A percentile compares a stretch with the other conserved stretches of the same genome.
Conservation (phyloP, 495 filamentous ascomycete species). For the Jackrogersella minutella region DNA sequence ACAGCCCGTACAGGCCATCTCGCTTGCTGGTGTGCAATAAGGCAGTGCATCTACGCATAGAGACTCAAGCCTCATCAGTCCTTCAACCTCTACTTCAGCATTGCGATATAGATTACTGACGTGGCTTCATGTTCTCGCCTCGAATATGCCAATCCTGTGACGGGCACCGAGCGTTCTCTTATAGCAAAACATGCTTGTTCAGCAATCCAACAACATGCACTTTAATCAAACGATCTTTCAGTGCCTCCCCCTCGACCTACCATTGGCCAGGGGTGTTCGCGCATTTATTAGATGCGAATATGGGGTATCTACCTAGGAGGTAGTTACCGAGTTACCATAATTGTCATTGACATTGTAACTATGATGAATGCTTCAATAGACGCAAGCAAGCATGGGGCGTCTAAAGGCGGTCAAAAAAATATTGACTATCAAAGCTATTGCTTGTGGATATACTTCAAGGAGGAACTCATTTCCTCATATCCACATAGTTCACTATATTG, state of each 20-base stretch:
- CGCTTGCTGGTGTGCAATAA: slow-evolving; percentile 10
- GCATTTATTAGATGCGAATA: slow-evolving; percentile 24
- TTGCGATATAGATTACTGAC: slow-evolving; percentile 22
- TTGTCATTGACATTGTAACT: slow-evolving; percentile 5
- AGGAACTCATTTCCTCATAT: slow-evolving; percentile 22
- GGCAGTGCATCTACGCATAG: background rate
- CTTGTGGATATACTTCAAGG: slow-evolving; percentile 13
- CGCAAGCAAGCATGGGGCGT: slow-evolving; percentile 15
- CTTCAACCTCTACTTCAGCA: background rate
- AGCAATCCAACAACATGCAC: background rate
- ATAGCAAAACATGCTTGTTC: background rate
- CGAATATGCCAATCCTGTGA: slow-evolving; percentile 3
- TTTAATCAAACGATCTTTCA: background rate
- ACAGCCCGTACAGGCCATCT: slow-evolving; percentile 5
- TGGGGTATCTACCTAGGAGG: background rate
- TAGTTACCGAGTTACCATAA: slow-evolving; percentile 20
- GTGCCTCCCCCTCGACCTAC: background rate
- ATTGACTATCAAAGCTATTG: slow-evolving; percentile 10
- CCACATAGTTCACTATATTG: slow-evolving; percentile 13
- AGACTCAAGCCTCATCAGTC: slow-evolving; percentile 9
- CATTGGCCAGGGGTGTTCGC: slow-evolving; percentile 4
- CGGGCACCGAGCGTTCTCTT: background rate
- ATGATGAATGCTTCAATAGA: slow-evolving; percentile 16
- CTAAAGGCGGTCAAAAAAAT: slow-evolving; percentile 34
- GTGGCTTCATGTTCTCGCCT: slow-evolving; percentile 11